phyloP scores from a whole-genome alignment of 164 flowering plant species.

The Platanus orientalis region DNA sequence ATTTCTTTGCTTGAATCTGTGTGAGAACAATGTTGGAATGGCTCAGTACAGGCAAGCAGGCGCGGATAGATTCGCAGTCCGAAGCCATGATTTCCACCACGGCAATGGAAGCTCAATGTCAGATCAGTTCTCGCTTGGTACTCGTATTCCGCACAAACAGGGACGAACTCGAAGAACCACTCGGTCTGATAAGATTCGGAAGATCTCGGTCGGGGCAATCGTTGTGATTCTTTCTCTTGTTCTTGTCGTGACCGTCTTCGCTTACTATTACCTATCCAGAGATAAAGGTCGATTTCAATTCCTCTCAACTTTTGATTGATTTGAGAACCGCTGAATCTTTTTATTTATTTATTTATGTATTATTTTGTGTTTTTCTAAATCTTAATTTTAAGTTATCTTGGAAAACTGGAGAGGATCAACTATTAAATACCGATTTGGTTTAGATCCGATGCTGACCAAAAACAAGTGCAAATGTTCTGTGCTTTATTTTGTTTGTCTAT shows the following conservation, averaged over 20 bases:
- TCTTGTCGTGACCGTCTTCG: slow-evolving; percentile 46
- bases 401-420: background rate
- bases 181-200: slow-evolving; percentile 33
- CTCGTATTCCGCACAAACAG: slow-evolving; percentile 43
- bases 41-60: slow-evolving; percentile 87
- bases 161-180: slow-evolving; percentile 37
- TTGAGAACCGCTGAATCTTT: background rate
- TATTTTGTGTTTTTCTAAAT: too few relatives aligned
- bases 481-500: background rate
- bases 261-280: slow-evolving; percentile 42
- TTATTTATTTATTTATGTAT: too few relatives aligned
- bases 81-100: slow-evolving; percentile 31
- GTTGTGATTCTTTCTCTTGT: slow-evolving; percentile 39
- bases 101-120: slow-evolving; percentile 23
- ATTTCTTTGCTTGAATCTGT: too few relatives aligned
- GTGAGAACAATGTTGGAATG: slow-evolving; percentile 49
- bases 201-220: slow-evolving; percentile 43
- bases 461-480: background rate
- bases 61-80: slow-evolving; percentile 30
- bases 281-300: slow-evolving; percentile 29
- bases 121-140: slow-evolving; percentile 53
- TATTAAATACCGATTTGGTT: background rate
- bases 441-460: background rate
- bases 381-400: background rate
- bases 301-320: background rate